phyloP scores from a whole-genome alignment of 345 rosid genomes.

The Viola odorata region DNA sequence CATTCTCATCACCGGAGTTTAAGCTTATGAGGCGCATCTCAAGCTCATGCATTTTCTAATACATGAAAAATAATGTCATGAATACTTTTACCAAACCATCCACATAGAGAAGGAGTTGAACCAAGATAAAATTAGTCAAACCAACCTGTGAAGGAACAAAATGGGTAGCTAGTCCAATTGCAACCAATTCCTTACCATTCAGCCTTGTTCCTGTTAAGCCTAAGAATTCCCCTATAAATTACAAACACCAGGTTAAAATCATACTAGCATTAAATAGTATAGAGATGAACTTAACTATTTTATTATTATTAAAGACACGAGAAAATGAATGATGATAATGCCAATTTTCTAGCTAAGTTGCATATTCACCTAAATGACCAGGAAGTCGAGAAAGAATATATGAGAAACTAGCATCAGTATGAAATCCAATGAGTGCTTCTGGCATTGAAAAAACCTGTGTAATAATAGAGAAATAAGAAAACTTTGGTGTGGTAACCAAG shows the following conservation, averaged over 20 bases:
- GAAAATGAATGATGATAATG: not conserved
- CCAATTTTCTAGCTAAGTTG: slow-evolving; percentile 4
- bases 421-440: slow-evolving; percentile 91
- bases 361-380: slow-evolving; percentile 64
- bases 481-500: no score
- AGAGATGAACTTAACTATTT: no score
- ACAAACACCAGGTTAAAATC: no score
- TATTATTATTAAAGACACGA: no score
- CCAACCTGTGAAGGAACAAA: slow-evolving; percentile 79
- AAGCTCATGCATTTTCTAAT: slow-evolving; percentile 72
- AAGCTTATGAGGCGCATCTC: slow-evolving; percentile 63
- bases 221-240: slow-evolving; percentile 69
- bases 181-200: slow-evolving; percentile 75
- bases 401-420: slow-evolving; percentile 88
- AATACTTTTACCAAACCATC: not conserved
- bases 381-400: slow-evolving; percentile 82
- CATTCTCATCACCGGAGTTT: slow-evolving; percentile 50
- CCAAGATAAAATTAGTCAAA: not conserved
- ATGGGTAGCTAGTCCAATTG: slow-evolving; percentile 76
- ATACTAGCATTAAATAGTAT: no score
- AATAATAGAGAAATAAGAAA: not conserved
- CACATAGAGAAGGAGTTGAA: not conserved
- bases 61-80: not conserved
- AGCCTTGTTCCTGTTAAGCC: slow-evolving; percentile 87
- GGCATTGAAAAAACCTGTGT: slow-evolving; percentile 82